Evolutionary conservation across 1,139 yeast genomes (phyloP).

Genomic region (Geotrichum klebahnii): DNA sequence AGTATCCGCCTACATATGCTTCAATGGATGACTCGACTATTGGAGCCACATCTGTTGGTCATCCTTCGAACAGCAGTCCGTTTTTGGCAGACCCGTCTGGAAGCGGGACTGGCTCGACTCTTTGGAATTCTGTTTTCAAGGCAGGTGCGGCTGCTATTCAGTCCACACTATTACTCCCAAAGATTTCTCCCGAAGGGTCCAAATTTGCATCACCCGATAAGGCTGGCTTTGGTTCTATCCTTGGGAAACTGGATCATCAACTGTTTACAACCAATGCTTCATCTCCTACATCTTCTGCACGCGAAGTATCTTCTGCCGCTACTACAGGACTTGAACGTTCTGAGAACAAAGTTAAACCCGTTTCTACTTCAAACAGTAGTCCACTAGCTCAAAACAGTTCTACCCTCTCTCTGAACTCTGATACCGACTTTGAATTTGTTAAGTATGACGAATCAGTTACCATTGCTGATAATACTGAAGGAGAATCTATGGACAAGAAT

Average conservation of each 20-base stretch:
- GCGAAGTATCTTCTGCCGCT: background rate
- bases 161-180: conserved; percentile 12
- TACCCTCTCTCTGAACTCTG: conserved; percentile 14
- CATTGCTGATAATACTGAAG: background rate
- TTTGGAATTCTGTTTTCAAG: conserved; percentile 19
- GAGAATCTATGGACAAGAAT: conserved; percentile 3
- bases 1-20: conserved; percentile 20
- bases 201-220: background rate
- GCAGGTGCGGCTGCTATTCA: conserved; percentile 21
- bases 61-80: background rate
- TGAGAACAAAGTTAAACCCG: background rate
- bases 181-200: background rate
- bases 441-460: conserved; percentile 17
- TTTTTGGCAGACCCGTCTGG: conserved; percentile 2
- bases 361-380: background rate
- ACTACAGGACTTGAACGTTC: background rate
- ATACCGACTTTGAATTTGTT: conserved; percentile 17
- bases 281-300: background rate
- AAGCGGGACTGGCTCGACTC: conserved; percentile 4
- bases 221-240: conserved; percentile 5
- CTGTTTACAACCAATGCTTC: conserved; percentile 8
- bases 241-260: conserved; percentile 6
- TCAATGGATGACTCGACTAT: conserved; percentile 6
- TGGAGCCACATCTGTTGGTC: background rate
- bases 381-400: conserved; percentile 8